Evolutionary conservation across 2,329 filamentous ascomycete genomes (phyloP), one percentile per base, ranked within the genome.

Genomic region (Ophiosphaerella narmari): DNA sequence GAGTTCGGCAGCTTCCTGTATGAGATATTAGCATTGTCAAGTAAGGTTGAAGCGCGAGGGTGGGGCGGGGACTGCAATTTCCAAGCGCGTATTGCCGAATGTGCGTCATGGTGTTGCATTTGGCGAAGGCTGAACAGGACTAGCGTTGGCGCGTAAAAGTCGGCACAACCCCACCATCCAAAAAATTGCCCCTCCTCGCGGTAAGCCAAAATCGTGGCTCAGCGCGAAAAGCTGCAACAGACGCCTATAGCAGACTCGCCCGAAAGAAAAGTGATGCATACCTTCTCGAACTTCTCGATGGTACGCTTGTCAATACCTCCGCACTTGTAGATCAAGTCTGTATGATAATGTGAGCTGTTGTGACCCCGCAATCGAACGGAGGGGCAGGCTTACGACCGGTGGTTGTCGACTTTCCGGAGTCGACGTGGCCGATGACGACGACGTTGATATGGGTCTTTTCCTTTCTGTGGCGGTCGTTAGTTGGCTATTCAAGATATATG

Each of bases 261-360:
- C 41, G 34, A 57, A 64, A 60, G 42, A 57, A 55, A 59, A 61
- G 57, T 49, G 49, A 57, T 53, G 43, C 86, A 78, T 81, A 95
- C 91, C 91, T 99, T 99, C 92, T 99, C 94, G 88, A 99, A 99
- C 90, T 99, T 99, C 89, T 99, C 94, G 79, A 99, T 99, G 81
- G 93, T 97, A 91, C 94, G 93, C 87, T 93, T 91, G 90, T 99
- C 94, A 78, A 97, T 99, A 91, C 94, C 94, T 89, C 94, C 94
- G 86, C 94, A 97, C 89, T 99, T 93, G 91, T 97, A 97, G 90
- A 99, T 97, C 87, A 99, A 88, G 85, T 81, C 77, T 80, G 74
- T 93, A 89, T 78, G 79, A 70, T 73, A 66, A 68, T 66, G 66
- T 72, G 56, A 66, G 61, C 55, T 57, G 40, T 43, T 61, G 55